phyloP scores from a whole-genome alignment of 352 stramenopile genomes.

The Phytophthora tentaculata region DNA sequence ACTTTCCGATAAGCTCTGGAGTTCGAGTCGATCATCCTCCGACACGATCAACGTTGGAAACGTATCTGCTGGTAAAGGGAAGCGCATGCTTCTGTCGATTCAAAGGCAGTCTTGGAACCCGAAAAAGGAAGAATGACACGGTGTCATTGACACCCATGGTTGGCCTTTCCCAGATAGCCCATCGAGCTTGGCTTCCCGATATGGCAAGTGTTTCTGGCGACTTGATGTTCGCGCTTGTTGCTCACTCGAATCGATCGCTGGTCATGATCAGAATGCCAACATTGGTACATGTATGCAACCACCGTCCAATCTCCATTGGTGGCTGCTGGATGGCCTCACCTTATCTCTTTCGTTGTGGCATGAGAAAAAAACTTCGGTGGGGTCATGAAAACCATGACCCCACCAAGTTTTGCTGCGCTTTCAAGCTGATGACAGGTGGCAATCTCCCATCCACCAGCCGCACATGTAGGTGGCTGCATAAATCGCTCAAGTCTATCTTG shows the following conservation, averaged over 20 bases:
- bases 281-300: too few relatives aligned
- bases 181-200: slow-evolving; percentile 12
- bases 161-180: slow-evolving; percentile 14
- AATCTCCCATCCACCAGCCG: not conserved
- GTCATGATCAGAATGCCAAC: not conserved
- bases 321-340: not conserved
- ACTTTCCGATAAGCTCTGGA: slow-evolving; percentile 31
- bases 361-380: not conserved
- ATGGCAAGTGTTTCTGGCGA: not conserved
- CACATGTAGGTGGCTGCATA: slow-evolving; percentile 8
- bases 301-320: not conserved
- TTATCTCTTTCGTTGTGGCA: not conserved
- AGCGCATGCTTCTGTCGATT: slow-evolving; percentile 22
- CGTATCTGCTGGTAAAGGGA: slow-evolving; percentile 37
- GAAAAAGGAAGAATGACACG: slow-evolving; percentile 27
- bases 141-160: not conserved
- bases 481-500: slow-evolving; percentile 18
- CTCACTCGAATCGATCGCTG: not conserved
- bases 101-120: not conserved
- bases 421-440: not conserved
- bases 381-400: not conserved
- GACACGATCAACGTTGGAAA: slow-evolving; percentile 45
- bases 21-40: slow-evolving; percentile 36
- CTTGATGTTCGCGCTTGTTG: too few relatives aligned
- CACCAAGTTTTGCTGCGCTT: not conserved